Evolutionary conservation across 371 early-diverging fungal genomes (phyloP).

Genomic region (Basidiobolus heterosporus): DNA sequence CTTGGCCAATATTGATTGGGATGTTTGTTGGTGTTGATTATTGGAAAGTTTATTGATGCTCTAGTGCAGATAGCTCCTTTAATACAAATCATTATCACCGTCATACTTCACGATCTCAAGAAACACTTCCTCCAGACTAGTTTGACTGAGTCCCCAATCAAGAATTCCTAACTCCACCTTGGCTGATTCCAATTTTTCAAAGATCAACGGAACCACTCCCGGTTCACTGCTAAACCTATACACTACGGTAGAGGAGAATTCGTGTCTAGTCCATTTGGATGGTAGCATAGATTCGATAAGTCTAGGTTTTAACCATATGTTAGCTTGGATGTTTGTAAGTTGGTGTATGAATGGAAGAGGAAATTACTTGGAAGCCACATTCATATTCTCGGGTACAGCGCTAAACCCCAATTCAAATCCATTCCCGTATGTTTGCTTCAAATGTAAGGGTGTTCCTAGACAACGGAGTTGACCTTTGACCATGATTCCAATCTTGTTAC

Average conservation of each 20-base stretch:
- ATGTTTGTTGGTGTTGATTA: no score
- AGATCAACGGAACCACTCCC: slow-evolving; percentile 14
- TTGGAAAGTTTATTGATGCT: no score
- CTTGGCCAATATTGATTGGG: no score
- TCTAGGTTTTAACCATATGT: slow-evolving; percentile 2
- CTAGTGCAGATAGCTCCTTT: no score
- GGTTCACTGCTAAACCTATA: slow-evolving; percentile 29
- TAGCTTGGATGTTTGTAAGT: slow-evolving; percentile 5
- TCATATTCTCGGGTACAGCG: slow-evolving; percentile 12
- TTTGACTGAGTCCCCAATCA: slow-evolving; percentile 50
- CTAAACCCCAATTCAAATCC: slow-evolving; percentile 36
- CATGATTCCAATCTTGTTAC: slow-evolving; percentile 44
- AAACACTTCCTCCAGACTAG: slow-evolving; percentile 44
- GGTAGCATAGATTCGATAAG: slow-evolving; percentile 22
- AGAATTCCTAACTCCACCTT: slow-evolving; percentile 21
- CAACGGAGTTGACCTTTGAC: slow-evolving; percentile 43
- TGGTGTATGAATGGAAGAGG: slow-evolving; percentile 6
- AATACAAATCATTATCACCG: slow-evolving; percentile 15
- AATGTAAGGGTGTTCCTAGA: slow-evolving; percentile 28
- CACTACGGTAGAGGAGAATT: slow-evolving; percentile 22
- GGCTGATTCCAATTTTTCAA: slow-evolving; percentile 16
- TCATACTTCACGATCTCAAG: slow-evolving; percentile 27
- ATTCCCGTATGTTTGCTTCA: slow-evolving; percentile 50
- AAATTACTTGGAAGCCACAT: slow-evolving; percentile 13
- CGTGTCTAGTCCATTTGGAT: slow-evolving; percentile 11